Evolutionary conservation across 2,329 filamentous ascomycete species (phyloP).

Genomic region (Penicillium sp.): DNA sequence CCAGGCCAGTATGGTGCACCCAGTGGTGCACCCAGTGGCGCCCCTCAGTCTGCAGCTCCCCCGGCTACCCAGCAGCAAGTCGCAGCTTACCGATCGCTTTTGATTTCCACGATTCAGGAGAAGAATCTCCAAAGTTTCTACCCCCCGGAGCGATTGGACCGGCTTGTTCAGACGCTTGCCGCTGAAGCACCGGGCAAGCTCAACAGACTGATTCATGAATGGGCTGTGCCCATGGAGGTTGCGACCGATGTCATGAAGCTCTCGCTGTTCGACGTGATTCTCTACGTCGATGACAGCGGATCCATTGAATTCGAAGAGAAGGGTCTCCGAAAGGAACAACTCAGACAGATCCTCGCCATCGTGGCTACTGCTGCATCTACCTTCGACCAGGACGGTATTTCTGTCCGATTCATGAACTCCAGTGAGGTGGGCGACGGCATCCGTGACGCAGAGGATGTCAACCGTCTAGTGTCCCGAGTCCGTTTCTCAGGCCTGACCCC

Average conservation of each 20-base stretch:
- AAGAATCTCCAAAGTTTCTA: constrained; percentile 61
- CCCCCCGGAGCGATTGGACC: constrained; percentile 51
- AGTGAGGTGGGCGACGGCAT: constrained; percentile 55
- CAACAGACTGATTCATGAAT: constrained; percentile 56
- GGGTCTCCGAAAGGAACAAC: constrained; percentile 65
- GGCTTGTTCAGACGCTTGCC: constrained; percentile 34
- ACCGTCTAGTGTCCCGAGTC: constrained; percentile 57
- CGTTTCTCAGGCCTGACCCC: constrained; percentile 67
- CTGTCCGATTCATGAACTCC: constrained; percentile 69
- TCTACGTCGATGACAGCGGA: constrained; percentile 68
- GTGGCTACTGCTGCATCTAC: constrained; percentile 65
- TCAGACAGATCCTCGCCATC: constrained; percentile 63
- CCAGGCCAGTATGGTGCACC: no score
- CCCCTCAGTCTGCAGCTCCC: constrained; percentile 28
- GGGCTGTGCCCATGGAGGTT: constrained; percentile 59
- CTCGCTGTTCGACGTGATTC: constrained; percentile 60
- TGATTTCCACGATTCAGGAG: constrained; percentile 59
- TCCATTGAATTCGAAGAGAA: constrained; percentile 69
- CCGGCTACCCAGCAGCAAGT: constrained; percentile 53
- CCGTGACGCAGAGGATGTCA: constrained; percentile 57
- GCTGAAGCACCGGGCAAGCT: constrained; percentile 46
- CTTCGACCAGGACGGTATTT: constrained; percentile 69
- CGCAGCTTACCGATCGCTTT: constrained; percentile 56
- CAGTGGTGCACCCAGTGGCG: constrained; percentile 29
- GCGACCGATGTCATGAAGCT: constrained; percentile 64